Conservation (phyloP, 768 basidiomycete genomes). For the Pulveroboletus sp. region DNA sequence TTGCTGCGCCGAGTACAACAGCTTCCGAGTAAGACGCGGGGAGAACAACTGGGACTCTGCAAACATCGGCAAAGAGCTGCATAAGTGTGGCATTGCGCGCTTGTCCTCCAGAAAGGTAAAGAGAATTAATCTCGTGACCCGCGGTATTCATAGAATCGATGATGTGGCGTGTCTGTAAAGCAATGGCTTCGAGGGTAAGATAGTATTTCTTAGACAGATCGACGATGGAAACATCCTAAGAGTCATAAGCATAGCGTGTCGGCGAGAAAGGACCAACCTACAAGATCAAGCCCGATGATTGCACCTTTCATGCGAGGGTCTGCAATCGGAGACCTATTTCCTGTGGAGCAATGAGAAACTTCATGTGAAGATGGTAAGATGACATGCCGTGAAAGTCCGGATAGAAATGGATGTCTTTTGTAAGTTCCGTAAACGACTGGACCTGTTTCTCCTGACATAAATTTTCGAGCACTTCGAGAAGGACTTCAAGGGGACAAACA, state of each 20-base stretch:
- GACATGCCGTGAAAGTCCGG: slow-evolving; percentile 86
- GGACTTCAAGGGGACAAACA: slow-evolving; percentile 40
- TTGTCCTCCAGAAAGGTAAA: slow-evolving; percentile 94
- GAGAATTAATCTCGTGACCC: slow-evolving; percentile 77
- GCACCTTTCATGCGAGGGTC: slow-evolving; percentile 95
- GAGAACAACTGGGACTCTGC: slow-evolving; percentile 77
- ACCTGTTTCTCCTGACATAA: slow-evolving; percentile 54
- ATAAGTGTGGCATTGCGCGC: slow-evolving; percentile 87
- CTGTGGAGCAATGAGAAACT: slow-evolving; percentile 37
- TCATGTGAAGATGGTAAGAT: neutral
- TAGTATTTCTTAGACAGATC: slow-evolving; percentile 92
- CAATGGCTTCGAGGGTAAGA: slow-evolving; percentile 88
- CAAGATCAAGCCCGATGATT: slow-evolving; percentile 82
- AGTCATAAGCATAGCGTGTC: neutral
- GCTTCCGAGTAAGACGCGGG: slow-evolving; percentile 75
- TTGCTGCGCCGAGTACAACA: slow-evolving; percentile 90
- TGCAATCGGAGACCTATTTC: slow-evolving; percentile 94
- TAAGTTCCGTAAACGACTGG: slow-evolving; percentile 75
- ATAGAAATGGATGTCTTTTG: slow-evolving; percentile 90
- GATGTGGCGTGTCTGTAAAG: slow-evolving; percentile 93
- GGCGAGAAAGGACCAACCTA: slow-evolving; percentile 25
- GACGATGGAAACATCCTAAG: slow-evolving; percentile 62
- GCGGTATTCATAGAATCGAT: slow-evolving; percentile 84
- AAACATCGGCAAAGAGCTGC: slow-evolving; percentile 86
- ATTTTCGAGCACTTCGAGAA: slow-evolving; percentile 70